Evolutionary conservation across 1,139 yeast species (phyloP).

Genomic region (Martiniozyma asiatica): DNA sequence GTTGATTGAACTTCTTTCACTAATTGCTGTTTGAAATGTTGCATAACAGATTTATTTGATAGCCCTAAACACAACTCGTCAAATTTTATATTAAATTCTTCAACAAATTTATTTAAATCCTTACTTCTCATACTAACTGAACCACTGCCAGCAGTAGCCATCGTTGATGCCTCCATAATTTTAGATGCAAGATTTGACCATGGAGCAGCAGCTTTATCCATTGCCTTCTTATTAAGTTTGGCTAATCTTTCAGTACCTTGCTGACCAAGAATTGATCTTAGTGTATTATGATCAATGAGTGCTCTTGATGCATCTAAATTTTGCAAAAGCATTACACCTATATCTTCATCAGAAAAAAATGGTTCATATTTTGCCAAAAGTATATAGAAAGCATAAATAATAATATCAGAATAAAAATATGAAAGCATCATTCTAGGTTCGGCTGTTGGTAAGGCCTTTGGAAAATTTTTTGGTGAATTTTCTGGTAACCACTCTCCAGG

Average conservation of each 20-base stretch:
- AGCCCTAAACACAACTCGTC: constrained; percentile 31
- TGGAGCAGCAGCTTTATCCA: constrained; percentile 65
- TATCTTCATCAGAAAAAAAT: constrained; percentile 34
- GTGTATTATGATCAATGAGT: constrained; percentile 43
- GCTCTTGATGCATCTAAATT: constrained; percentile 69
- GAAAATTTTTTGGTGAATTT: constrained; percentile 35
- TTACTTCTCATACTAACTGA: constrained; percentile 27
- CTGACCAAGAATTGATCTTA: constrained; percentile 47
- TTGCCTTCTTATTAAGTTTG: constrained; percentile 59
- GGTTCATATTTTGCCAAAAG: constrained; percentile 43
- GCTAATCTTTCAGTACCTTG: constrained; percentile 56
- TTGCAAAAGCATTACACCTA: constrained; percentile 63
- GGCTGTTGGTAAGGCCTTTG: background rate
- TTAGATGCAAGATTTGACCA: constrained; percentile 76
- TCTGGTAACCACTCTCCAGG: constrained; percentile 64
- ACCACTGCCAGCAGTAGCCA: constrained; percentile 26
- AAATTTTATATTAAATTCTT: constrained; percentile 73
- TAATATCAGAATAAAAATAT: constrained; percentile 57
- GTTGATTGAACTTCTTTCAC: constrained; percentile 5
- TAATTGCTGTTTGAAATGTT: background rate
- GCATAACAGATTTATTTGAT: background rate
- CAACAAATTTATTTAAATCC: constrained; percentile 74
- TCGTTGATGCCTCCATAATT: constrained; percentile 63
- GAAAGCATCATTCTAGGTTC: constrained; percentile 40
- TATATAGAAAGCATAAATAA: constrained; percentile 59